A percentile compares a stretch with the other conserved stretches of the same genome.
These are phyloP conservation scores for Botrytis paeoniae DNA, from an alignment of 2,329 filamentous ascomycete genomes.

Conservation along the genomic window DNA sequence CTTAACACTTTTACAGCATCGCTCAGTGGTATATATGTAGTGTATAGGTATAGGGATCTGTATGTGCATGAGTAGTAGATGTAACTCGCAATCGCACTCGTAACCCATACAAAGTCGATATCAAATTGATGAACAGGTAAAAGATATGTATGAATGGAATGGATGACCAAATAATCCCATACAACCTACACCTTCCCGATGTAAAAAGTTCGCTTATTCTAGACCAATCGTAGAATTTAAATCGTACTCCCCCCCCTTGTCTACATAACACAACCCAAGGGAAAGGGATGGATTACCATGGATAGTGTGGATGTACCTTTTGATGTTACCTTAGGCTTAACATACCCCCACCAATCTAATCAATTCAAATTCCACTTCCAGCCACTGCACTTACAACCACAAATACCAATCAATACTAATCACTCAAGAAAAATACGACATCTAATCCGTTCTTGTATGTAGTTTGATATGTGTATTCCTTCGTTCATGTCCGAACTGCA, in stretches of 20 bases:
- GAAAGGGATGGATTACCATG: not conserved
- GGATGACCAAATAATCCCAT: not conserved
- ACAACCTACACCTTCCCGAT: not conserved
- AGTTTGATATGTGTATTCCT: not conserved
- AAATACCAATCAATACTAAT: not conserved
- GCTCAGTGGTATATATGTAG: not conserved
- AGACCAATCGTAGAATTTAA: constrained; percentile 6
- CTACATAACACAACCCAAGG: not conserved
- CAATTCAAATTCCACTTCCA: constrained; percentile 2
- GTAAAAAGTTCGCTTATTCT: not conserved
- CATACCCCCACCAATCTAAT: not conserved
- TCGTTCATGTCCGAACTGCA: not conserved
- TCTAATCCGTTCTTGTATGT: not conserved
- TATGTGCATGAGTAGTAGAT: not conserved
- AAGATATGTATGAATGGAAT: not conserved
- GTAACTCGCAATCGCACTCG: not conserved
- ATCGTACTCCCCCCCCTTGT: not conserved
- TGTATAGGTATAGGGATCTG: not conserved
- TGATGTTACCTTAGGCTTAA: not conserved
- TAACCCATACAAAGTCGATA: not conserved
- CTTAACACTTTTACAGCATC: not conserved
- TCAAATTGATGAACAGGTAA: not conserved
- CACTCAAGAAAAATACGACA: not conserved
- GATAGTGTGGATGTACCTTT: not conserved
- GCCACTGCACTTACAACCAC: not conserved